Evolutionary conservation across 768 basidiomycete species (phyloP), one percentile per base, ranked within the genome.

Genomic region (Heimioporus sp.): DNA sequence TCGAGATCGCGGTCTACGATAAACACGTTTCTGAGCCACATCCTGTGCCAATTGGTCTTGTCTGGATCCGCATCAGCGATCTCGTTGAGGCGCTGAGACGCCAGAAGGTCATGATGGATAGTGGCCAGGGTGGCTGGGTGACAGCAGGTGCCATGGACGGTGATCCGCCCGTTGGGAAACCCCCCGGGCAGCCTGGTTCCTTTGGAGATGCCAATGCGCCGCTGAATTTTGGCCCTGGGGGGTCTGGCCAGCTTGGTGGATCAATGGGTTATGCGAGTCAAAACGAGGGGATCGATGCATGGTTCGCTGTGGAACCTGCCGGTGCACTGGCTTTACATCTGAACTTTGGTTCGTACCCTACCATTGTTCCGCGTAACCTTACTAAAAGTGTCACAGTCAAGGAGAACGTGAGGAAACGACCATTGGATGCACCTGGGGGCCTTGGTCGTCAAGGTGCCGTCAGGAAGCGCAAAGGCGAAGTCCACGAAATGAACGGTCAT

Each of bases 401-500:
- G 74, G 94, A 98, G 71, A 98, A 96, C 64, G 89, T 95, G 30
- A 87, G 94, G 56, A 95, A 96, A 67, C 87, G 97, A 37, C 93
- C 95, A n/a, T 68, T 95, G 54, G 97, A 99, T 63, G 90, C 83
- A 5, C 85, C 85, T 11, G 90, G 89, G 46, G 94, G 93, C 52
- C 83, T 99, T 37, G 97, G 96, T 45, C 93, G 97, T 68, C 96
- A 98, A 73, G 97, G 96, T 49, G 97, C 97, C 53, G 85, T 99
- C 59, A 88, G 95, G 65, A 98, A 97, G 73, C 90, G 95, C 63
- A 98, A 98, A 72, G 96, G 86, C 59, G 96, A 98, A 75, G 88
- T 98, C 4, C 94, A 95, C 74, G 95, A 98, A 72, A 98, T 98
- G 92, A 98, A 98, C 66, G 97, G 97, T 11, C 97, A 99, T 76